A percentile compares a stretch with the other conserved stretches of the same genome.
Evolutionary conservation across 495 filamentous ascomycete genomes (phyloP).

Genomic region (Polyplosphaeria fusca): DNA sequence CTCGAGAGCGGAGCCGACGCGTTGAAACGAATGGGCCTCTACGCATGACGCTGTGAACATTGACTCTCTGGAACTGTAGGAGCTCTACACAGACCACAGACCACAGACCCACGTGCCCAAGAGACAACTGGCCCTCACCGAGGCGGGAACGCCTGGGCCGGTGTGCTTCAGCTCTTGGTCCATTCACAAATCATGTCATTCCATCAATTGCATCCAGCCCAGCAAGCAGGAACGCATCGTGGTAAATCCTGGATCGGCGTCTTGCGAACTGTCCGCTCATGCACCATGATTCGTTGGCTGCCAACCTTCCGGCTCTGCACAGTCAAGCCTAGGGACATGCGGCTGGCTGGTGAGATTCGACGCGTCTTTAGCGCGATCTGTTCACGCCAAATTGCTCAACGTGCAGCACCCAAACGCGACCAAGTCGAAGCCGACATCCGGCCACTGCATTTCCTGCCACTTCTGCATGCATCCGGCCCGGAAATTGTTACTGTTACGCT

Average conservation of each 20-base stretch:
- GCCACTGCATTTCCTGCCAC: background rate
- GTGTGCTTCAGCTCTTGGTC: conserved; percentile 10
- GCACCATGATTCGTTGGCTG: conserved; percentile 20
- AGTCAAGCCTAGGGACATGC: conserved; percentile 2
- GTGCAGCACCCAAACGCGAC: background rate
- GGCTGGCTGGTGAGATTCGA: conserved; percentile 25
- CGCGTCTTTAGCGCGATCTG: conserved; percentile 24
- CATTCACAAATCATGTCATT: background rate
- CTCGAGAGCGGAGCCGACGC: background rate
- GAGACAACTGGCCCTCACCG: too few species aligned
- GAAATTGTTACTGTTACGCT: background rate
- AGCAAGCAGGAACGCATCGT: conserved; percentile 23
- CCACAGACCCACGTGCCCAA: too few species aligned
- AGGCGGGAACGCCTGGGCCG: too few species aligned
- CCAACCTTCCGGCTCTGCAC: conserved; percentile 2
- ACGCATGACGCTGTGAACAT: background rate
- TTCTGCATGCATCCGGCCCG: background rate
- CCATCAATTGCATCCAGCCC: conserved; percentile 4
- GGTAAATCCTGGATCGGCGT: conserved; percentile 24
- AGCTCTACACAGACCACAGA: too few species aligned
- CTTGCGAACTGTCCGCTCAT: conserved; percentile 3
- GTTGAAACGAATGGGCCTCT: background rate
- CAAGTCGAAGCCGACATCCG: conserved; percentile 18
- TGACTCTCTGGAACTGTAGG: too few species aligned
- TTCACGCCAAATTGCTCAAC: background rate